A percentile compares a stretch with the other conserved stretches of the same genome.
phyloP scores from a whole-genome alignment of 1,139 yeast species.

The Suhomyces bribrorum region DNA sequence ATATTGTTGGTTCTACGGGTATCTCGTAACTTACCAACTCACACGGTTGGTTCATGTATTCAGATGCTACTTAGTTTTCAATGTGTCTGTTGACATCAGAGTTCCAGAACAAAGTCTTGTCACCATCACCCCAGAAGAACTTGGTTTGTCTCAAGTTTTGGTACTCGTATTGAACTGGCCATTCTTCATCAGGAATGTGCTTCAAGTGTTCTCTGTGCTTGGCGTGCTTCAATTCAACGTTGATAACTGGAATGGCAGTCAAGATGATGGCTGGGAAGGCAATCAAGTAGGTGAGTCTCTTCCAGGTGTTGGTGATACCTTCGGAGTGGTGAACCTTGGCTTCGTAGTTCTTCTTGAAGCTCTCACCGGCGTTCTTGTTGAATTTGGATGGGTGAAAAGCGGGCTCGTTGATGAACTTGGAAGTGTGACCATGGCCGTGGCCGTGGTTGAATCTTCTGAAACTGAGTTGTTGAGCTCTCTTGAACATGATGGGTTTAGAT shows the following conservation, averaged over 20 bases:
- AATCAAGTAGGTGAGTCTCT: slow-evolving; percentile 73
- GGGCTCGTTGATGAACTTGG: slow-evolving; percentile 43
- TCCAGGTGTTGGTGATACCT: slow-evolving; percentile 79
- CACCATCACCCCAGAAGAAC: slow-evolving; percentile 99
- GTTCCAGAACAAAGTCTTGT: slow-evolving; percentile 97
- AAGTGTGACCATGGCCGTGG: slow-evolving; percentile 36
- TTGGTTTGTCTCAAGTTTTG: slow-evolving; percentile 84
- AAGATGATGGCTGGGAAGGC: slow-evolving; percentile 80
- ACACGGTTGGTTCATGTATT: background rate
- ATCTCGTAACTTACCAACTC: slow-evolving; percentile 2
- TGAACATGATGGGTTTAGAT: slow-evolving; percentile 32
- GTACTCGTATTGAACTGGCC: slow-evolving; percentile 89
- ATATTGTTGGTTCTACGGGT: background rate
- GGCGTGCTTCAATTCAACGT: slow-evolving; percentile 83
- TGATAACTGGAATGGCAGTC: slow-evolving; percentile 78
- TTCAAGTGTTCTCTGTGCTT: slow-evolving; percentile 82
- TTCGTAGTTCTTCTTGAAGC: slow-evolving; percentile 42
- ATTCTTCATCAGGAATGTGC: slow-evolving; percentile 81
- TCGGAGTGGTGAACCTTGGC: slow-evolving; percentile 79
- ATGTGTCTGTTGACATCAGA: slow-evolving; percentile 86
- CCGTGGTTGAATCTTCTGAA: slow-evolving; percentile 48
- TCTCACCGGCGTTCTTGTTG: slow-evolving; percentile 45
- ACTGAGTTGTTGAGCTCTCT: slow-evolving; percentile 39
- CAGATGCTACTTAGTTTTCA: slow-evolving; percentile 24
- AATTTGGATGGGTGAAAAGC: slow-evolving; percentile 40